Base-by-base conservation (phyloP, 2,329 filamentous ascomycete species). In the Cladosporium sp. region DNA sequence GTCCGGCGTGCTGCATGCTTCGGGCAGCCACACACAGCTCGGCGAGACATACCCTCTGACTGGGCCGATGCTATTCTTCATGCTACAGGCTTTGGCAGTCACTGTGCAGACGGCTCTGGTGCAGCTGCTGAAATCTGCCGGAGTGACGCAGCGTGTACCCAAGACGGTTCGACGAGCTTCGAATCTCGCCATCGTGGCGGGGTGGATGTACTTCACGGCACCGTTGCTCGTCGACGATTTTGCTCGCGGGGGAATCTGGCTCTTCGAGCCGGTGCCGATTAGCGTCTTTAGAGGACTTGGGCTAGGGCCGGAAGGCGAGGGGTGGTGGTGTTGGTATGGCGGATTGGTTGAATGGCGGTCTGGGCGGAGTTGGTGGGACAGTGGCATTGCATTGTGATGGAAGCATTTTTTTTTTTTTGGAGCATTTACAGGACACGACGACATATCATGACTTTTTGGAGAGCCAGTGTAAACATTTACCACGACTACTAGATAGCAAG, bases 221-320 rank as follows among this genome's bases (percentile, higher is more conserved):
- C 78, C 78, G 40, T 71, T 86, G 37, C 79, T 96, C n/a, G 78
- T 85, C 11, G 85, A 96, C 69, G 92, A 97, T 67, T 86, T 96
- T 70, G 82, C 87, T 0, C 79, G 81, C 11, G 82, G 85, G 0
- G 91, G 90, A 0, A 68, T 96, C 0, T 96, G 89, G 89, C 73
- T 95, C 14, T 85, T 85, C 61, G 91, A 97, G 72, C 90, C 91
- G 0, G 74, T 96, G n/a, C 90, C 92, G 0, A 64, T 93, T 8
- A 95, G 90, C 56, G 69, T 82, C 0, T 69, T 92, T n/a, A 79
- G 90, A 25, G 83, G 81, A 1, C 36, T 92, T 15, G 87, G 88
- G 0, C 76, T 87, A 36, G 88, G 88, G 0, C 75, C 76, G 1
- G 73, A 78, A 17, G 83, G 81, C 0, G 85, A 89, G 66, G 75